phyloP scores from a whole-genome alignment of 192 early-diverging fungal genomes.

The Coemansia sp. region DNA sequence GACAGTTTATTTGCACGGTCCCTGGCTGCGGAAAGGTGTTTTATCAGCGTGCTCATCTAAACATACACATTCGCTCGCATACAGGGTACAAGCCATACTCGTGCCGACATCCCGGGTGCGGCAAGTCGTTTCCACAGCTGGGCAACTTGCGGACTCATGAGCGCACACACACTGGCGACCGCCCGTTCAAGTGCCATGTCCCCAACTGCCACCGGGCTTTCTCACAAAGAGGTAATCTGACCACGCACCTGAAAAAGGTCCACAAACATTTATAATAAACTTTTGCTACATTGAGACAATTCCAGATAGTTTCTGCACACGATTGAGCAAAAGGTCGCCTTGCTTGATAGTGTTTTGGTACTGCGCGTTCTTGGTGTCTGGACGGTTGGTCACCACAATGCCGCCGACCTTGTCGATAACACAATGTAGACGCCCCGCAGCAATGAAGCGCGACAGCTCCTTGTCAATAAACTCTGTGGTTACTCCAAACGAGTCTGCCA shows the following conservation, averaged over 20 bases:
- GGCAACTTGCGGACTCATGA: constrained; percentile 83
- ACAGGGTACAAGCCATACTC: constrained; percentile 56
- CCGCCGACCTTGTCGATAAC: constrained; percentile 99
- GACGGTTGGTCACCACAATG: constrained; percentile 95
- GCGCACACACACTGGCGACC: constrained; percentile 72
- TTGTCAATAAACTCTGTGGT: constrained; percentile 94
- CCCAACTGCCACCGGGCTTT: constrained; percentile 69
- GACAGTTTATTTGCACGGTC: constrained; percentile 53
- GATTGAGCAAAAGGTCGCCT: constrained; percentile 91
- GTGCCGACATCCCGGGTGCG: constrained; percentile 65
- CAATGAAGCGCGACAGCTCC: constrained; percentile 93
- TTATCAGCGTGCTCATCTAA: constrained; percentile 68
- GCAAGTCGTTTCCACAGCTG: constrained; percentile 77
- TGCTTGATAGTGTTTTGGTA: constrained; percentile 96
- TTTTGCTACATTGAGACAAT: constrained; percentile 77
- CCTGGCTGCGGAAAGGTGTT: constrained; percentile 63
- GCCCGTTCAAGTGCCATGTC: constrained; percentile 69
- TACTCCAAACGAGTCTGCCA: constrained; percentile 97
- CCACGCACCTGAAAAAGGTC: constrained; percentile 48
- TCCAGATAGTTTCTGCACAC: constrained; percentile 92
- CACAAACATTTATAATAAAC: constrained; percentile 17
- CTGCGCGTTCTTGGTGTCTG: constrained; percentile 98
- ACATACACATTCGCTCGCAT: constrained; percentile 65
- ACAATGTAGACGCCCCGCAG: constrained; percentile 93
- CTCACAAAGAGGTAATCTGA: constrained; percentile 72